A percentile compares a stretch with the other conserved stretches of the same genome.
phyloP scores from a whole-genome alignment of 2,329 filamentous ascomycete species.

The Claviceps sp. region DNA sequence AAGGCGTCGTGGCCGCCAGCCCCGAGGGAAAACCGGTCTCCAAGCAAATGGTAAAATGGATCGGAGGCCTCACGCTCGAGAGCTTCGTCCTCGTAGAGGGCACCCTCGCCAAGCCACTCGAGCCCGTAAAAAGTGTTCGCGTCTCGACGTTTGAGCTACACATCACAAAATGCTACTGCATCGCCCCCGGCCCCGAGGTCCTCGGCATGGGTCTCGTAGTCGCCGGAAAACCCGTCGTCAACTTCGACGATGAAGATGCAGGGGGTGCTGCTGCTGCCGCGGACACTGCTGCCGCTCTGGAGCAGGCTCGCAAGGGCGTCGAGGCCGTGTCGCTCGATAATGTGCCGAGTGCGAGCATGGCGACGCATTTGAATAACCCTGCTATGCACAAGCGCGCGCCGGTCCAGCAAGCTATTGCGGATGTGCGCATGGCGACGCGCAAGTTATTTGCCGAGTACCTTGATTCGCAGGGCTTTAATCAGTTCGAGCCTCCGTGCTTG shows the following conservation, averaged over 20 bases:
- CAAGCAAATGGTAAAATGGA: conserved; percentile 90
- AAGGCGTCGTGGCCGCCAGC: conserved; percentile 59
- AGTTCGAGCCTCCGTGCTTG: conserved; percentile 81
- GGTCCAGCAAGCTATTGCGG: conserved; percentile 71
- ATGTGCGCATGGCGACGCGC: conserved; percentile 41
- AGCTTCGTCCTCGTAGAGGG: conserved; percentile 74
- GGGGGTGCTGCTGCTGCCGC: conserved; percentile 27
- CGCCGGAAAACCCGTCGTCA: conserved; percentile 40
- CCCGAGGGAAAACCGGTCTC: conserved; percentile 45
- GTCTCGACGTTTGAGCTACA: conserved; percentile 77
- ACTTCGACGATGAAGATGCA: conserved; percentile 40
- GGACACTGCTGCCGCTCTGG: conserved; percentile 15
- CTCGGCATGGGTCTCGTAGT: conserved; percentile 44
- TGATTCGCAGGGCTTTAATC: conserved; percentile 57
- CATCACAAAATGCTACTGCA: conserved; percentile 69
- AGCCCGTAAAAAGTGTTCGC: conserved; percentile 77
- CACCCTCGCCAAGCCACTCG: conserved; percentile 64
- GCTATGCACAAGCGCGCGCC: conserved; percentile 86
- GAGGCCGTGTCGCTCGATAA: conserved; percentile 14
- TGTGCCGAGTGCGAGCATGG: conserved; percentile 60
- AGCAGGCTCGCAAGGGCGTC: conserved; percentile 1
- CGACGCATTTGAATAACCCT: conserved; percentile 79
- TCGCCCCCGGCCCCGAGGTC: conserved; percentile 48
- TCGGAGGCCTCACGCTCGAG: conserved; percentile 60
- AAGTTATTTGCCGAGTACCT: conserved; percentile 67